Evolutionary conservation across 192 early-diverging fungal genomes (phyloP).

Genomic region (Coemansia umbellata): DNA sequence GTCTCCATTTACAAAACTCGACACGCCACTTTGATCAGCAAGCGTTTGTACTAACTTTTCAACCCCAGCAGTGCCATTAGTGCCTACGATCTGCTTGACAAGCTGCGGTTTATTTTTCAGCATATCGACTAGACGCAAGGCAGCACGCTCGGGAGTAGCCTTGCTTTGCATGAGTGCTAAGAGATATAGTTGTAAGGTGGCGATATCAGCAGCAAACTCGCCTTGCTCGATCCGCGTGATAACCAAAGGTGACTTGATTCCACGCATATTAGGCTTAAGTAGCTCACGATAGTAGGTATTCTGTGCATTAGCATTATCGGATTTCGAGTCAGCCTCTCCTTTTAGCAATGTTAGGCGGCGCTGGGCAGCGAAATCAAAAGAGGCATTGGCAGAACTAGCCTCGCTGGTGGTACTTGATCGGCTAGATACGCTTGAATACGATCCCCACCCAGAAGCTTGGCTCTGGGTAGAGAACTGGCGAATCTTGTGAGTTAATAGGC

Average conservation of each 20-base stretch:
- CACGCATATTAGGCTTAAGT: conserved; percentile 29
- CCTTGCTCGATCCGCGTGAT: conserved; percentile 45
- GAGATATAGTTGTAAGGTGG: conserved; percentile 45
- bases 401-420: neutral
- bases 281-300: conserved; percentile 47
- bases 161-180: conserved; percentile 43
- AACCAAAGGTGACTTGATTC: conserved; percentile 31
- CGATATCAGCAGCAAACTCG: conserved; percentile 26
- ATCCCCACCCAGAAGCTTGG: conserved; percentile 30
- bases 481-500: neutral
- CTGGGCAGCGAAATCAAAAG: conserved; percentile 28
- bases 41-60: conserved; percentile 46
- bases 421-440: conserved; percentile 21
- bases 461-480: conserved; percentile 34
- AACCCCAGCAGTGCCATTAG: conserved; percentile 16
- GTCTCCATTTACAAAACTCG: neutral
- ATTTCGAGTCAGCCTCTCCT: conserved; percentile 30
- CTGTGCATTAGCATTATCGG: conserved; percentile 17
- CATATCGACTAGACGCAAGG: conserved; percentile 39
- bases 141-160: conserved; percentile 38
- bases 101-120: conserved; percentile 36
- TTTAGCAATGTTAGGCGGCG: conserved; percentile 27
- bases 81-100: conserved; percentile 34
- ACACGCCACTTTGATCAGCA: conserved; percentile 9
- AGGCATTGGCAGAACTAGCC: neutral